A percentile compares a stretch with the other conserved stretches of the same genome.
phyloP scores from a whole-genome alignment of 257 asterid species.

The Voacanga thouarsii region DNA sequence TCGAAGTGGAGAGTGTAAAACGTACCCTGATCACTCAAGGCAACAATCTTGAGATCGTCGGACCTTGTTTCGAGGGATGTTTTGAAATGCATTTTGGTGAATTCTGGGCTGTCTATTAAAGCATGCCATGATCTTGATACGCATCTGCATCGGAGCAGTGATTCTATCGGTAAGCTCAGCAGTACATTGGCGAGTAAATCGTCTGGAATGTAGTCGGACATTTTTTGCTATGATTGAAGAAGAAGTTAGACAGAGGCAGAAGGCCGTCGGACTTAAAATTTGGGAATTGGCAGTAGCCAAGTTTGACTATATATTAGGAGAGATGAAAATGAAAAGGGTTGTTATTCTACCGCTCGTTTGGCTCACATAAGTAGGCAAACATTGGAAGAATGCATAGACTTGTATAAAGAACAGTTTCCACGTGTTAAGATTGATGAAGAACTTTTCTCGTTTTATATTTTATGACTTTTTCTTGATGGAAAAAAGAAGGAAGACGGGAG shows the following conservation, averaged over 20 bases:
- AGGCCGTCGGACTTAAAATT: not conserved
- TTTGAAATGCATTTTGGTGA: not conserved
- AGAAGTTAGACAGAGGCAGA: too few relatives aligned
- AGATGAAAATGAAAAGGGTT: too few relatives aligned
- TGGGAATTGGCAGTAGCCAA: not conserved
- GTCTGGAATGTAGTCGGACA: not conserved
- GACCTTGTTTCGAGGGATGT: not conserved
- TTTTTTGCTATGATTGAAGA: not conserved
- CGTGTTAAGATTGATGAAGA: too few relatives aligned
- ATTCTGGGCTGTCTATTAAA: conserved; percentile 1
- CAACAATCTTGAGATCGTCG: not conserved
- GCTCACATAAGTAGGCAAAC: too few relatives aligned
- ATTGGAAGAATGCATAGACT: too few relatives aligned
- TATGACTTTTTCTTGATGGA: too few relatives aligned
- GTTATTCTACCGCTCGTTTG: too few relatives aligned
- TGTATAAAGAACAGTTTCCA: too few relatives aligned
- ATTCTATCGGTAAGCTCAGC: not conserved
- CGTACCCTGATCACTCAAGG: not conserved
- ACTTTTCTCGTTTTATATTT: too few relatives aligned
- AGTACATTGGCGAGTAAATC: not conserved
- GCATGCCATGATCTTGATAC: conserved; percentile 16
- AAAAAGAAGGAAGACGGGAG: too few relatives aligned
- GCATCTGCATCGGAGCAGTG: conserved; percentile 6
- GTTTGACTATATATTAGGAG: not conserved
- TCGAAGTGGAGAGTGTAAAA: not conserved